Conservation (phyloP, 768 basidiomycete genomes). For the Dacryopinax spathularia region DNA sequence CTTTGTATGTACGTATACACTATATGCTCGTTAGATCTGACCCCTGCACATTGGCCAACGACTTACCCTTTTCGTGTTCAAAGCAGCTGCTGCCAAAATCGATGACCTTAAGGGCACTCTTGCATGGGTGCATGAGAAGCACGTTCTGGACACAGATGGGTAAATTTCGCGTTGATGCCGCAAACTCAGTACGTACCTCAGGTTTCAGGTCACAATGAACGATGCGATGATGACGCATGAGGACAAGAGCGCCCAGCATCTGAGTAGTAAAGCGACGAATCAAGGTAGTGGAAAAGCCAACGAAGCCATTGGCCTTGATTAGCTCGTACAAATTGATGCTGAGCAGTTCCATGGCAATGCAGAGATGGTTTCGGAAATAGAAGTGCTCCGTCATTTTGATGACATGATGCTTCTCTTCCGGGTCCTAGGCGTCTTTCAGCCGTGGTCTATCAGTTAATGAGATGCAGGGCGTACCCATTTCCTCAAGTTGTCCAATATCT, state of each 20-base stretch:
- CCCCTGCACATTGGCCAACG: conserved; percentile 9
- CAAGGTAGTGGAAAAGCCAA: conserved; percentile 89
- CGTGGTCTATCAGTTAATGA: too few species aligned
- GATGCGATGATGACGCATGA: conserved; percentile 94
- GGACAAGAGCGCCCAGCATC: conserved; percentile 77
- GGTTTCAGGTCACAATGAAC: conserved; percentile 99
- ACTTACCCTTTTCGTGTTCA: conserved; percentile 94
- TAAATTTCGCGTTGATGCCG: not conserved
- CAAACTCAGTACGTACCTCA: conserved; percentile 61
- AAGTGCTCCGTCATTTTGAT: conserved; percentile 98
- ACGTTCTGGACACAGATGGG: conserved; percentile 62
- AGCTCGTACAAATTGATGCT: conserved; percentile 98
- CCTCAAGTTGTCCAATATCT: conserved; percentile 86
- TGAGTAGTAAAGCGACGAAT: conserved; percentile 94
- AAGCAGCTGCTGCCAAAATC: conserved; percentile 98
- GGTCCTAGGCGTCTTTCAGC: too few species aligned
- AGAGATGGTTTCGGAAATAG: conserved; percentile 93
- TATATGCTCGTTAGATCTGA: conserved; percentile 21
- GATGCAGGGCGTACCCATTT: conserved; percentile 99
- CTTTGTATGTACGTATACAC: conserved; percentile 99
- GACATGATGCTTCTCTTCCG: conserved; percentile 92
- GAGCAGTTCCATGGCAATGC: conserved; percentile 94
- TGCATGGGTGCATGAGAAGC: conserved; percentile 81
- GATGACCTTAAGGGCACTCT: conserved; percentile 94
- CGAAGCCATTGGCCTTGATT: conserved; percentile 97